Conservation (phyloP, 129 eudicot genomes). For the Dittrichia graveolens region DNA sequence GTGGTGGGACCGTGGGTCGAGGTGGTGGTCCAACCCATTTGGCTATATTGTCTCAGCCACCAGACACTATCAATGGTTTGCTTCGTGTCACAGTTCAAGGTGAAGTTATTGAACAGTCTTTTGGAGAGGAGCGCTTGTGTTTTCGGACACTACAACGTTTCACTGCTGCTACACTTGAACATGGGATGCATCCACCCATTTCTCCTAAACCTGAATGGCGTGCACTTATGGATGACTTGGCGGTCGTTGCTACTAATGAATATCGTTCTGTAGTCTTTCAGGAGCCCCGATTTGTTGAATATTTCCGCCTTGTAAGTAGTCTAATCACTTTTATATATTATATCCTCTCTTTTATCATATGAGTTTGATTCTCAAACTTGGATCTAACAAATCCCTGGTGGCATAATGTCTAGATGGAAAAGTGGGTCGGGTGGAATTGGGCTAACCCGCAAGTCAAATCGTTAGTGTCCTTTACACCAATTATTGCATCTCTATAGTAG, state of each 20-base stretch:
- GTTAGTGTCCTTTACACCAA: no score
- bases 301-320: constrained; percentile 69
- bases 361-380: no score
- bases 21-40: constrained; percentile 91
- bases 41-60: constrained; percentile 86
- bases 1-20: constrained; percentile 87
- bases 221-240: constrained; percentile 73
- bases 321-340: background rate
- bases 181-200: constrained; percentile 82
- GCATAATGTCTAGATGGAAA: no score
- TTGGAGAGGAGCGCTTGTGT: constrained; percentile 84
- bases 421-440: no score
- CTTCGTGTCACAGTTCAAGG: constrained; percentile 91
- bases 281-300: constrained; percentile 81
- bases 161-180: constrained; percentile 85
- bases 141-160: constrained; percentile 77
- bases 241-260: constrained; percentile 70
- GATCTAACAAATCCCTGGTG: no score
- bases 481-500: no score
- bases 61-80: constrained; percentile 73
- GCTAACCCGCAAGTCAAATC: no score
- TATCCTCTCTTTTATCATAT: no score
- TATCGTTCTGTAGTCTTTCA: constrained; percentile 75
- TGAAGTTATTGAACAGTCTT: constrained; percentile 80
- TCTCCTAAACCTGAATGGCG: constrained; percentile 90